A percentile compares a stretch with the other conserved stretches of the same genome.
phyloP scores from a whole-genome alignment of 2,329 filamentous ascomycete species.

The Simplicillium aogashimaense region DNA sequence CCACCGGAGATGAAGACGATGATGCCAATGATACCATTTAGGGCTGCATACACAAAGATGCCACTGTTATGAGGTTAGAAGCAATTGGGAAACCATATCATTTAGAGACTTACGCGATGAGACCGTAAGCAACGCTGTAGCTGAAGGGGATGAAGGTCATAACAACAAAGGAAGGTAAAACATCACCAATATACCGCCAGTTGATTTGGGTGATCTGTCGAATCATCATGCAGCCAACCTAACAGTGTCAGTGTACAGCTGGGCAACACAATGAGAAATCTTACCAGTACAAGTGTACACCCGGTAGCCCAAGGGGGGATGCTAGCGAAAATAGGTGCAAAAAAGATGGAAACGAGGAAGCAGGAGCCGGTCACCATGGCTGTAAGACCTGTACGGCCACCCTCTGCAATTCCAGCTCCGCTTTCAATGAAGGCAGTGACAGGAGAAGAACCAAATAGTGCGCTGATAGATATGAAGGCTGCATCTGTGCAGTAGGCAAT shows the following conservation, averaged over 20 bases:
- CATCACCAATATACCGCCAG: constrained; percentile 68
- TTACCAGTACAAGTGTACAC: constrained; percentile 58
- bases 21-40: constrained; percentile 37
- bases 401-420: constrained; percentile 66
- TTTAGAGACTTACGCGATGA: constrained; percentile 60
- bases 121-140: constrained; percentile 68
- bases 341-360: constrained; percentile 64
- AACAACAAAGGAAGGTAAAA: constrained; percentile 66
- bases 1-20: constrained; percentile 33
- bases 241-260: too few relatives aligned
- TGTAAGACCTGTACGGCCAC: constrained; percentile 63
- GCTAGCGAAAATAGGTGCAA: constrained; percentile 66
- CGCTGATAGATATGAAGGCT: constrained; percentile 59
- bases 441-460: constrained; percentile 59
- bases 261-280: constrained; percentile 10
- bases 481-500: constrained; percentile 69
- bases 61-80: constrained; percentile 23
- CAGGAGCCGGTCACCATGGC: constrained; percentile 59
- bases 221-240: constrained; percentile 71
- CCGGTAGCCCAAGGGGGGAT: constrained; percentile 73
- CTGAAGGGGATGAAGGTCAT: constrained; percentile 69
- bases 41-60: constrained; percentile 41
- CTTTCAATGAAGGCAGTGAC: constrained; percentile 69
- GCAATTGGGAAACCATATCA: too few relatives aligned
- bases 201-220: constrained; percentile 66